Base-by-base conservation (phyloP, 2,329 filamentous ascomycete genomes). In the Clonostachys solani region DNA sequence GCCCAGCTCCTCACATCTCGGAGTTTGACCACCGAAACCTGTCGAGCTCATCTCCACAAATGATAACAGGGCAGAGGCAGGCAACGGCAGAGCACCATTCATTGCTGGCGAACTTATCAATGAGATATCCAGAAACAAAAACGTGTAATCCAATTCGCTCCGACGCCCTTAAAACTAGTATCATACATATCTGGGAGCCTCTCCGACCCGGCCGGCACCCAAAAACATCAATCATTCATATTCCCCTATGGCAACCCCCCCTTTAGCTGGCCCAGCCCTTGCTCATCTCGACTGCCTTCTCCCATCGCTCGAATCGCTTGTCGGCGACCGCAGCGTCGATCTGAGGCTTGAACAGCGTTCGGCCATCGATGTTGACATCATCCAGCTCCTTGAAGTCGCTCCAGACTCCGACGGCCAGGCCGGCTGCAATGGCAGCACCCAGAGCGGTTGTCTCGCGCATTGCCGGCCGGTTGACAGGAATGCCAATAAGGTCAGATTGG, bases 381-480 rank as follows among this genome's bases (percentile, higher is more conserved):
- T 83, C 82, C 42, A 92, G 68, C 57, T 91, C 86, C 43, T 83
- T 78, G 52, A 90, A 86, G 52, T 80, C 78, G 59, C 86, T 81
- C 87, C 87, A 92, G 12, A 91, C 75, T 43, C 77, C 83, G 6
- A 86, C 80, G 6, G 87, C 88, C 54, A 92, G 81, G n/a, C 86
- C 89, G 18, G 89, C 88, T 7, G 89, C 88, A 50, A 92, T 91
- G 40, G 88, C 89, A 29, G 89, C 87, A 33, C 88, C 89, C 5
- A 92, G 75, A 1, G 88, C 86, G 5, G 89, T 94, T 3, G 88
- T 92, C 68, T 94, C 89, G 52, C 87, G 82, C 89, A 94, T 92
- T 46, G 79, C 77, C 5, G 89, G 88, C 35, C 89, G 81, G 63
- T 87, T 81, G 52, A 92, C 84, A 38, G 86, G 85, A 54, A 92